Evolutionary conservation across 2,329 filamentous ascomycete species (phyloP).

Genomic region (Alternaria incomplexa): DNA sequence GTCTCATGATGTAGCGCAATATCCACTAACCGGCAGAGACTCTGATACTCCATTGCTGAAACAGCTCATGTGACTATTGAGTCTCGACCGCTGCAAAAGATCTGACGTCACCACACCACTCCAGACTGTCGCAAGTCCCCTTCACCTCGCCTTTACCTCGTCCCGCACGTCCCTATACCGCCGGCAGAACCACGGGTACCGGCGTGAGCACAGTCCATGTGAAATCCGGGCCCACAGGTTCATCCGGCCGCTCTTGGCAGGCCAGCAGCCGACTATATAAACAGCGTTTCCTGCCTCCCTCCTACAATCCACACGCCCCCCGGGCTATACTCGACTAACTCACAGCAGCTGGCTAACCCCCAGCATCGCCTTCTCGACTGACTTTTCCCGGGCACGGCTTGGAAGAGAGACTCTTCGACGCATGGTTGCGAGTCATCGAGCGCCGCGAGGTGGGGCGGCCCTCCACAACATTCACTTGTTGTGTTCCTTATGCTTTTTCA

Average conservation of each 20-base stretch:
- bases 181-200: not conserved
- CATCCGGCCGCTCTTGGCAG: not conserved
- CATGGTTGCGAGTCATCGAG: slow-evolving; percentile 9
- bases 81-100: not conserved
- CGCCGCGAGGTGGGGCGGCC: not conserved
- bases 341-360: not conserved
- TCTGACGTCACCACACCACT: not conserved
- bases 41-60: too few species aligned
- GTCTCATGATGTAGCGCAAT: not conserved
- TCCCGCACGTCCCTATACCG: not conserved
- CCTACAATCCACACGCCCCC: not conserved
- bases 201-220: not conserved
- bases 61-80: not conserved
- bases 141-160: not conserved
- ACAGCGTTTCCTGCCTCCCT: not conserved
- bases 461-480: not conserved
- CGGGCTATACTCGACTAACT: not conserved
- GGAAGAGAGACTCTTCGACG: slow-evolving; percentile 1
- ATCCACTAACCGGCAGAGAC: not conserved
- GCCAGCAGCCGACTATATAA: not conserved
- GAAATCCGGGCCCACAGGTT: not conserved
- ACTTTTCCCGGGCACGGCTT: not conserved
- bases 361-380: not conserved
- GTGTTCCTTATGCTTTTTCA: slow-evolving; percentile 7
- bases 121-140: not conserved